Evolutionary conservation across 176 grass and related monocot genomes (phyloP).

Genomic region (Puya raimondii): DNA sequence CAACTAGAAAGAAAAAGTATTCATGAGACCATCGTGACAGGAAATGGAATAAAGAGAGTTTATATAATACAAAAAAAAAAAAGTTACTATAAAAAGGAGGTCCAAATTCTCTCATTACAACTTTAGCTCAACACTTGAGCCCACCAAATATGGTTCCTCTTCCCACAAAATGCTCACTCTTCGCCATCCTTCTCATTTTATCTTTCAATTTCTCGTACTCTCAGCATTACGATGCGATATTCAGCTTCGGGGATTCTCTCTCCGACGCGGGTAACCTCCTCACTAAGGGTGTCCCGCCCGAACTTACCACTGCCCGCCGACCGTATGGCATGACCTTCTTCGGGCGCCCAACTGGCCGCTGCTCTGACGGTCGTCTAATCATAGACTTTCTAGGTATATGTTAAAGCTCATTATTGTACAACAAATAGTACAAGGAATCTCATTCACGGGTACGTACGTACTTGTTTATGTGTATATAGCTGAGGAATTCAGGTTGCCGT

Average conservation of each 20-base stretch:
- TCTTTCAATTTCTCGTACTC: constrained; percentile 3
- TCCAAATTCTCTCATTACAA: neutral
- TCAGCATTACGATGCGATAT: constrained; percentile 50
- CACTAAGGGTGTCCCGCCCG: constrained; percentile 40
- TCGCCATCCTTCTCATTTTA: constrained; percentile 5
- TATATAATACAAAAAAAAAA: neutral
- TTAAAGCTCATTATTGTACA: neutral
- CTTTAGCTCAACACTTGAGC: neutral
- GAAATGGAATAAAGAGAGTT: too few species aligned
- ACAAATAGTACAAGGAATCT: neutral
- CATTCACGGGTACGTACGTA: neutral
- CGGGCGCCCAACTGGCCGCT: constrained; percentile 58
- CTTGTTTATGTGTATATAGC: constrained; percentile 9
- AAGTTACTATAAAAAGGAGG: neutral
- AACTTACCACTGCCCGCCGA: constrained; percentile 43
- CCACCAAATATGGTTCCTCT: neutral
- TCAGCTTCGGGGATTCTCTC: constrained; percentile 84
- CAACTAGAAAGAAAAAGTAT: too few species aligned
- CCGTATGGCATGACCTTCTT: constrained; percentile 88
- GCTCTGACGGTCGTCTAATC: constrained; percentile 68
- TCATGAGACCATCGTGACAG: too few species aligned
- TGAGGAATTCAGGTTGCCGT: constrained; percentile 41
- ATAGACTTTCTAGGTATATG: constrained; percentile 62
- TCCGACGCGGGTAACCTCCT: constrained; percentile 72
- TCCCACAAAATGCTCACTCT: neutral